These are phyloP conservation scores for Echinosphaeria canescens DNA, from an alignment of 2,329 filamentous ascomycete species.

Conservation along the genomic window DNA sequence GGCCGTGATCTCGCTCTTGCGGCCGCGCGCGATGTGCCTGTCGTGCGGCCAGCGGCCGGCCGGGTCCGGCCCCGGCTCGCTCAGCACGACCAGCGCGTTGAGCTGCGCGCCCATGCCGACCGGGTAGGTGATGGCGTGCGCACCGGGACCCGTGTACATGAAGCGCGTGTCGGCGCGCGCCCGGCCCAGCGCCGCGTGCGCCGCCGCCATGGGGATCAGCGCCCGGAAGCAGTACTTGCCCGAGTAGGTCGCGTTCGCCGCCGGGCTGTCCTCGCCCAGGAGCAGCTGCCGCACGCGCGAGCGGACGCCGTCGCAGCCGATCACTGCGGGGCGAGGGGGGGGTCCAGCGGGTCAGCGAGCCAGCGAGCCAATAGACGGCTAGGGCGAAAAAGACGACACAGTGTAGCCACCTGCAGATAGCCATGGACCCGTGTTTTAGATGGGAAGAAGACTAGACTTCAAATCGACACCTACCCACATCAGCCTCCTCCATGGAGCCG, in stretches of 20 bases:
- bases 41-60: constrained; percentile 4
- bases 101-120: constrained; percentile 33
- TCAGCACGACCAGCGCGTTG: constrained; percentile 28
- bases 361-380: no score
- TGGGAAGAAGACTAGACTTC: not conserved
- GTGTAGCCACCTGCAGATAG: no score
- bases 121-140: constrained; percentile 38
- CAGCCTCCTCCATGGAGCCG: constrained; percentile 4
- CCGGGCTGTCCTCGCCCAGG: constrained; percentile 21
- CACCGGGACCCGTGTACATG: constrained; percentile 32
- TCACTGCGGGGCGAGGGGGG: constrained; percentile 11
- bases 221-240: constrained; percentile 40
- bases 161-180: constrained; percentile 23
- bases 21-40: constrained; percentile 12
- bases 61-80: not conserved
- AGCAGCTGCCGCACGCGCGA: constrained; percentile 28
- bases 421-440: no score
- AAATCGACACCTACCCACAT: constrained; percentile 9
- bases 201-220: constrained; percentile 36
- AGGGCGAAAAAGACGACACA: no score
- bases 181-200: constrained; percentile 23
- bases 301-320: constrained; percentile 45
- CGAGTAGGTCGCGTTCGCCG: constrained; percentile 24
- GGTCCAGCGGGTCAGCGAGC: no score
- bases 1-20: constrained; percentile 16